Base-by-base conservation (phyloP, 345 rosid species). In the Brassica rapa region DNA sequence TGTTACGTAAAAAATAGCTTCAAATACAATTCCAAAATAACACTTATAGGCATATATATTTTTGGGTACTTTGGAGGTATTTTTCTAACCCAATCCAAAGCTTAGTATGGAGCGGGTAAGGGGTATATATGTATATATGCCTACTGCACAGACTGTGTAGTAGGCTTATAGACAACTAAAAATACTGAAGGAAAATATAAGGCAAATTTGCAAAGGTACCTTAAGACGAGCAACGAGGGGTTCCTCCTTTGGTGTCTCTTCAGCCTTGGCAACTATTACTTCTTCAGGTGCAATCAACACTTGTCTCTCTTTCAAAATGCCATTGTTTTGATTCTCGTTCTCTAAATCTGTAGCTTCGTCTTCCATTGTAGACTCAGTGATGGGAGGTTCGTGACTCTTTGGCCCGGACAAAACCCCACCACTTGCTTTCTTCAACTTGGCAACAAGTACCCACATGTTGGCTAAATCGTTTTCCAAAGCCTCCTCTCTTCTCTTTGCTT, bases 401-500 rank as follows among this genome's bases (percentile, higher is more conserved):
- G 82, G 62, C 79, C 83, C 90, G 2, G 88, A 82, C 62, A 80
- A 71, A 35, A 76, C 85, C 62, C 88, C 90, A 65, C 87, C 89
- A 65, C 87, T 90, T 0, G 87, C 92, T 83, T 89, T 95, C 89
- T 95, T 95, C 73, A 95, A 82, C 84, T 88, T 93, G 49, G 99
- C 98, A 82, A 95, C 99, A 81, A 95, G 97, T 33, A 93, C 96
- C 98, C 99, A 93, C 99, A 95, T 95, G 80, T 90, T 93, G 39
- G 99, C 98, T 69, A 93, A 80, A 82, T 95, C 99, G 78, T 89
- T 95, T 86, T 95, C 99, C 60, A 93, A 75, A 75, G 94, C 86
- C 79, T 89, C 97, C 81, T 95, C 98, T 84, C 92, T 88, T 80
- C 70, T 89, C 91, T 86, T 93, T 64, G 93, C 90, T 82, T 91